A percentile compares a stretch with the other conserved stretches of the same genome.
phyloP scores from a whole-genome alignment of 805 yeast genomes.

The Nakazawaea sp. region DNA sequence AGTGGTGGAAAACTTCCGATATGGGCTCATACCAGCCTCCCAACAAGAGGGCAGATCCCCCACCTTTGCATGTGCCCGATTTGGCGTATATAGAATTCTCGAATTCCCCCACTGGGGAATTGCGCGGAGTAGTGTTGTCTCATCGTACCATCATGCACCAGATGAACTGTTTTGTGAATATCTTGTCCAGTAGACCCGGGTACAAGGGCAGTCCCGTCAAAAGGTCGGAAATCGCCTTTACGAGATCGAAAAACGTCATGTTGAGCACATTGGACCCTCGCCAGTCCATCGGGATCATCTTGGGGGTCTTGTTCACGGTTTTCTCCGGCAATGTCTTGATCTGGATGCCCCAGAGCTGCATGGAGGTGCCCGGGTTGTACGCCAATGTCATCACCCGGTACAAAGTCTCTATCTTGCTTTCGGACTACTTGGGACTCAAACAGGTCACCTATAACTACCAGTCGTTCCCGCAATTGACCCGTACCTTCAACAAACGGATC shows the following conservation, averaged over 20 bases:
- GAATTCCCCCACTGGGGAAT: conserved; percentile 82
- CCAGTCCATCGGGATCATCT: conserved; percentile 78
- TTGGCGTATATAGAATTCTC: conserved; percentile 92
- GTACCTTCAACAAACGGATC: conserved; percentile 69
- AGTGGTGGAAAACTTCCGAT: conserved; percentile 80
- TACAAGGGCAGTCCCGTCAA: conserved; percentile 33
- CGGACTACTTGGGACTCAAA: conserved; percentile 85
- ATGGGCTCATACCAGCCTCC: conserved; percentile 64
- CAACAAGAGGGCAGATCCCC: conserved; percentile 49
- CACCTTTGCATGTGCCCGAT: conserved; percentile 69
- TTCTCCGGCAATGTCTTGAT: conserved; percentile 78
- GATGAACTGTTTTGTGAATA: conserved; percentile 66
- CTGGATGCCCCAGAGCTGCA: conserved; percentile 62
- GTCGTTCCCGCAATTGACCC: conserved; percentile 76
- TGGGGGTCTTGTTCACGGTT: conserved; percentile 74
- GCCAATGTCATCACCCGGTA: conserved; percentile 72
- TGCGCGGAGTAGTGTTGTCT: conserved; percentile 88
- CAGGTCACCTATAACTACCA: conserved; percentile 91
- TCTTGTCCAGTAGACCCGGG: conserved; percentile 57
- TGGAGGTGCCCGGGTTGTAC: conserved; percentile 79
- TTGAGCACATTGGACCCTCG: conserved; percentile 62
- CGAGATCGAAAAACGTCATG: conserved; percentile 45
- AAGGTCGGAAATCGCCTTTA: conserved; percentile 44
- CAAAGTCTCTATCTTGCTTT: conserved; percentile 66
- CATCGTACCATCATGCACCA: conserved; percentile 87